A percentile compares a stretch with the other conserved stretches of the same genome.
Conservation (phyloP, 805 yeast species). For the Candida krabiensis region DNA sequence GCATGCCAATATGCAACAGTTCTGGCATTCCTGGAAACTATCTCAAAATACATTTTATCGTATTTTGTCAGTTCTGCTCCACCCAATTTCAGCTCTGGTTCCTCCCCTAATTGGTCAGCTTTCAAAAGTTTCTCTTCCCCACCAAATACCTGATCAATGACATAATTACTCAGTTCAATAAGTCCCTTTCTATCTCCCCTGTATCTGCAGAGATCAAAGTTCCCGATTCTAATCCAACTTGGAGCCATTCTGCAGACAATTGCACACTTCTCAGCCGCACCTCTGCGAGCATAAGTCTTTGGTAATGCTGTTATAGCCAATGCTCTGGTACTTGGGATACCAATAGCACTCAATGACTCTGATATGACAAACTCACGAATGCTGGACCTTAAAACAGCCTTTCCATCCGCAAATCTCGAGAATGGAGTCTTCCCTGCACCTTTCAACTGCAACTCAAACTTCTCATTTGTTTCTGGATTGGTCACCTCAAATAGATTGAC, state of each 20-base stretch:
- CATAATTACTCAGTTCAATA: conserved; percentile 65
- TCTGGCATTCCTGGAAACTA: conserved; percentile 69
- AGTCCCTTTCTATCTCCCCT: conserved; percentile 68
- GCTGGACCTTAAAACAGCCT: conserved; percentile 86
- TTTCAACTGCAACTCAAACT: conserved; percentile 76
- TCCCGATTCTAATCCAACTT: conserved; percentile 85
- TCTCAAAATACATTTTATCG: conserved; percentile 70
- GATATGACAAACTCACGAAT: conserved; percentile 85
- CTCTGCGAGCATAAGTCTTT: conserved; percentile 71
- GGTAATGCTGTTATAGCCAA: conserved; percentile 73
- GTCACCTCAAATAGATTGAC: conserved; percentile 73
- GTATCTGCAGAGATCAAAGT: conserved; percentile 79
- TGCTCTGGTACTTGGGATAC: conserved; percentile 87
- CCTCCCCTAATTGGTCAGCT: conserved; percentile 30
- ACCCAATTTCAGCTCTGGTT: conserved; percentile 21
- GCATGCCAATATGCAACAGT: conserved; percentile 85
- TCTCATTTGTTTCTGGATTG: conserved; percentile 39
- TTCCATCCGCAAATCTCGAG: conserved; percentile 95
- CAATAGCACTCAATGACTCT: conserved; percentile 76
- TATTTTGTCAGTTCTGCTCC: conserved; percentile 52
- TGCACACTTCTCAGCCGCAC: conserved; percentile 77
- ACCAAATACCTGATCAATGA: conserved; percentile 61
- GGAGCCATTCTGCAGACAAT: conserved; percentile 81
- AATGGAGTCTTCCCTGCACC: conserved; percentile 93
- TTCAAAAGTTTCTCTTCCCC: conserved; percentile 34